Conservation (phyloP, 169 alveolate species). For the Babesia divergens region DNA sequence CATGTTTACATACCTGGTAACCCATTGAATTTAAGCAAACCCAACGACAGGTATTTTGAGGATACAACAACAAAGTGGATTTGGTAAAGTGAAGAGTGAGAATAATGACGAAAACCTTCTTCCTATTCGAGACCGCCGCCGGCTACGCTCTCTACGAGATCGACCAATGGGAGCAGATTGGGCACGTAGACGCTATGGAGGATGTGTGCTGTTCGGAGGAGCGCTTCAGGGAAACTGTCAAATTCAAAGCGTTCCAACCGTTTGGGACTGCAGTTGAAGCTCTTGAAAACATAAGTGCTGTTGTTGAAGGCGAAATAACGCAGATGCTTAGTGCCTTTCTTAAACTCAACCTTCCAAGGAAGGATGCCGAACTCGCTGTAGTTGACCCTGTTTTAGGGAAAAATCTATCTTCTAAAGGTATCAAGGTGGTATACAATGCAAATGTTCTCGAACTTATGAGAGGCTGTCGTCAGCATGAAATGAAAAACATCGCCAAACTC, state of each 20-base stretch:
- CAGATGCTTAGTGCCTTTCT: constrained; percentile 82
- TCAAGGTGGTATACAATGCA: constrained; percentile 75
- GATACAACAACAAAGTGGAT: no score
- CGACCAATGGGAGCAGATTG: constrained; percentile 89
- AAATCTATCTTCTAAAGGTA: constrained; percentile 75
- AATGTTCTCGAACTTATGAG: constrained; percentile 82
- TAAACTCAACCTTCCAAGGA: constrained; percentile 80
- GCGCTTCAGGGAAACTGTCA: constrained; percentile 84
- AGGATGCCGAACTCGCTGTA: constrained; percentile 77
- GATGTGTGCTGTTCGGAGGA: constrained; percentile 78
- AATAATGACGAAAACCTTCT: constrained; percentile 44
- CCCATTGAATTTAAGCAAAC: no score
- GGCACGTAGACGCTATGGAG: constrained; percentile 80
- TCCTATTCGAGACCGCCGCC: constrained; percentile 91
- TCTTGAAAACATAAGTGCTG: constrained; percentile 85
- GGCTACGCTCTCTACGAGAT: constrained; percentile 90
- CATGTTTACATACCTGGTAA: background rate
- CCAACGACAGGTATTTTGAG: no score
- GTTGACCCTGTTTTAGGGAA: constrained; percentile 82
- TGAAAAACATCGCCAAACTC: constrained; percentile 62
- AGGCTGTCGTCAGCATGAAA: constrained; percentile 84
- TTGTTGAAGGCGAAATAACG: constrained; percentile 83
- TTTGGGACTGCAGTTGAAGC: constrained; percentile 91
- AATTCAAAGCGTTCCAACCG: constrained; percentile 87
- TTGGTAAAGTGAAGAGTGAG: no score